These are phyloP conservation scores for Irpex sp. DNA, from an alignment of 1,284 basidiomycete species.

Conservation along the genomic window DNA sequence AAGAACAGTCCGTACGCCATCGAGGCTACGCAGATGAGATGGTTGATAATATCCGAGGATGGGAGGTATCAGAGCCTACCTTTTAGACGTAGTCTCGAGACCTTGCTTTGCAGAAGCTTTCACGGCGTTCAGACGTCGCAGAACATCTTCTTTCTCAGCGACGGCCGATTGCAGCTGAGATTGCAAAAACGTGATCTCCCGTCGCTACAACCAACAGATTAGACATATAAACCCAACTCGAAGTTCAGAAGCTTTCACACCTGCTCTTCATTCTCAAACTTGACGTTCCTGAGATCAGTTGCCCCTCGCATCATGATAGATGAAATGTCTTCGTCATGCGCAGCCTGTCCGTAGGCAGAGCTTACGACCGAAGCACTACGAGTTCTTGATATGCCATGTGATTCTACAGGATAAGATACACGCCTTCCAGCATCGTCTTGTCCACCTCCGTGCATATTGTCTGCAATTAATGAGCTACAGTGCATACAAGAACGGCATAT, in stretches of 20 bases:
- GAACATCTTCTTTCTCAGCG: constrained; percentile 33
- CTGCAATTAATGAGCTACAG: constrained; percentile 1
- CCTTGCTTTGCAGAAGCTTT: constrained; percentile 36
- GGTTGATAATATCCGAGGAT: constrained; percentile 6
- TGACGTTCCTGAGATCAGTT: constrained; percentile 35
- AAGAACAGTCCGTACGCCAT: constrained; percentile 25
- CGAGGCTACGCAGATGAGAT: constrained; percentile 27
- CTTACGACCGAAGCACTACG: constrained; percentile 36
- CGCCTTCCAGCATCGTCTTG: constrained; percentile 3
- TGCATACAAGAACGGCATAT: not conserved
- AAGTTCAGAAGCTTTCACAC: constrained; percentile 17
- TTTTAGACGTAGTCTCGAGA: constrained; percentile 32
- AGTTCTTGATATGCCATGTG: constrained; percentile 17
- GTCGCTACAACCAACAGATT: constrained; percentile 25
- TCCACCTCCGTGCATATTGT: constrained; percentile 1
- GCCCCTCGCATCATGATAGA: constrained; percentile 40
- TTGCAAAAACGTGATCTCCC: constrained; percentile 31
- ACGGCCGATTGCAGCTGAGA: constrained; percentile 27
- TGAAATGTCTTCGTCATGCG: constrained; percentile 36
- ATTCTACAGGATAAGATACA: constrained; percentile 3
- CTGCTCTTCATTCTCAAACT: constrained; percentile 35
- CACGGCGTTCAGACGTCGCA: constrained; percentile 31
- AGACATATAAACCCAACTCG: not conserved
- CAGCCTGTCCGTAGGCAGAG: constrained; percentile 18
- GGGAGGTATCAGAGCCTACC: constrained; percentile 18